Percentiles rank a stretch among this genome's conserved stretches.
Evolutionary conservation across 768 basidiomycete genomes (phyloP).

Genomic region (Lepiota venenata): DNA sequence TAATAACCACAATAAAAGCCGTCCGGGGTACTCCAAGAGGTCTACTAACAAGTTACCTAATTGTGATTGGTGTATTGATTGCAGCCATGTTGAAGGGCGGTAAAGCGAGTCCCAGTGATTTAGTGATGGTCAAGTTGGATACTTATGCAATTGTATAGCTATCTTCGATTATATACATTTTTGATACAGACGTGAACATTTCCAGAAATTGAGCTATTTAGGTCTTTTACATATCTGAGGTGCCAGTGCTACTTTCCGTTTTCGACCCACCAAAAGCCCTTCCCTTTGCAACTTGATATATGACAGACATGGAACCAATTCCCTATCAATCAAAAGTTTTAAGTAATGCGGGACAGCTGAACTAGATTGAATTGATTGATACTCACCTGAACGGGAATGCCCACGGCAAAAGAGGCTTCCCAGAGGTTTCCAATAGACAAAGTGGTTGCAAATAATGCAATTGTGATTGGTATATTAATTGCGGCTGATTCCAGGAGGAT

Average conservation of each 20-base stretch:
- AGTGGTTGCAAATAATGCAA: neutral
- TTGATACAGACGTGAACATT: too few species aligned
- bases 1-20: neutral
- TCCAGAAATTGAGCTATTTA: too few species aligned
- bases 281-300: constrained; percentile 8
- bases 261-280: neutral
- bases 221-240: too few species aligned
- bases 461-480: constrained; percentile 1
- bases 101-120: too few species aligned
- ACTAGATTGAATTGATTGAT: too few species aligned
- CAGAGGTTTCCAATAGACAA: neutral
- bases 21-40: neutral
- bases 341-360: too few species aligned
- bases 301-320: neutral
- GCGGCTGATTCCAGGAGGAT: neutral
- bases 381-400: neutral
- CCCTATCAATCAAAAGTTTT: neutral
- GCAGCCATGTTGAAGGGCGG: too few species aligned
- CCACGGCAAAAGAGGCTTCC: neutral
- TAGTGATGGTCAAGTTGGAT: too few species aligned
- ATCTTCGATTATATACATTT: too few species aligned
- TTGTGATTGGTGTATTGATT: neutral
- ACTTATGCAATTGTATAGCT: too few species aligned
- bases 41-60: neutral
- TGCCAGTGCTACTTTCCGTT: too few species aligned